Evolutionary conservation across 352 stramenopile species (phyloP).

Genomic region (Achlya hypogyna): DNA sequence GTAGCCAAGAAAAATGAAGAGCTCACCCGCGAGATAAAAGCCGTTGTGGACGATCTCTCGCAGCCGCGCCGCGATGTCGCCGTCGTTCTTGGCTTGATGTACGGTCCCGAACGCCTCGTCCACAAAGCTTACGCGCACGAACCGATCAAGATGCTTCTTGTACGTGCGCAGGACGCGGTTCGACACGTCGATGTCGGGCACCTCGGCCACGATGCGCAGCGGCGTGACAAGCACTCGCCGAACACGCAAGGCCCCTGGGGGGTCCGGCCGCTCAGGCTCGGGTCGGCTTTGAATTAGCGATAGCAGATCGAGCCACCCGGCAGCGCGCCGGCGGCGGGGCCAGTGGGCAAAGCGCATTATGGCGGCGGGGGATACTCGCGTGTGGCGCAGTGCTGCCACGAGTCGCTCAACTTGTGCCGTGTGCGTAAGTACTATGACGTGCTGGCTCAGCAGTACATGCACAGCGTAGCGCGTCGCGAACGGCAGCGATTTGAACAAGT

Average conservation of each 20-base stretch:
- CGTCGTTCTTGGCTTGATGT: not conserved
- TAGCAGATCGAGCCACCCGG: not conserved
- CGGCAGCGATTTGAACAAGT: not conserved
- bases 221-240: slow-evolving; percentile 13
- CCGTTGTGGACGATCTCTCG: not conserved
- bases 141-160: not conserved
- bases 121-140: slow-evolving; percentile 16
- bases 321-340: too few species aligned
- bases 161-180: slow-evolving; percentile 8
- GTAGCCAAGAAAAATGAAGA: slow-evolving; percentile 16
- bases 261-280: too few species aligned
- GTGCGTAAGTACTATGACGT: not conserved
- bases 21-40: not conserved
- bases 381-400: not conserved
- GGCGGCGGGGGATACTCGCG: not conserved
- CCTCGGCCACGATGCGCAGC: not conserved
- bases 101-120: slow-evolving; percentile 2
- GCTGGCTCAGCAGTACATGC: slow-evolving; percentile 2
- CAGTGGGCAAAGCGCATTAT: not conserved
- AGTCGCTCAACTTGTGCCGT: not conserved
- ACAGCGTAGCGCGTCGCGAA: slow-evolving; percentile 3
- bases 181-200: not conserved
- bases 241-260: too few species aligned
- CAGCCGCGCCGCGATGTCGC: not conserved
- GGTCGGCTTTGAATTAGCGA: not conserved